Evolutionary conservation across 2,329 filamentous ascomycete species (phyloP), one percentile per base, ranked within the genome.

Genomic region (Xylaria hypoxylon): DNA sequence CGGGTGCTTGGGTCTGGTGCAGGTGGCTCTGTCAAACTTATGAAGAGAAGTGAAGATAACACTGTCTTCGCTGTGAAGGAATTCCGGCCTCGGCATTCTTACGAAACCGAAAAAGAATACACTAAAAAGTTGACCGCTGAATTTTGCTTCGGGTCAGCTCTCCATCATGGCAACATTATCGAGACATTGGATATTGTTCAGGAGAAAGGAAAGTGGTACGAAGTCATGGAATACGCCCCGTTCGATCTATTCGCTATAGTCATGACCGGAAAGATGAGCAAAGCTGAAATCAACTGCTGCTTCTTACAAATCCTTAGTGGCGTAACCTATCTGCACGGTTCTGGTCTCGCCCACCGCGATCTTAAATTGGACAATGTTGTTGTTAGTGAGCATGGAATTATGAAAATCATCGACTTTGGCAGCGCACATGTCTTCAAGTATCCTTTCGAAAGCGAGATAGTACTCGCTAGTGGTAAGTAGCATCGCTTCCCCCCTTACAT

Each of bases 341-440:
- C 97, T 88, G 96, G 96, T 2, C 83, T 99, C 59, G 94, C 96
- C 11, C 96, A 99, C 80, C 89, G 96, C 50, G 96, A 99, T 83
- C 77, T 99, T 74, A 99, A 99, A 81, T 82, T 99, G 73, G 96
- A 99, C 81, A 99, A 99, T 73, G 96, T 99, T 22, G 96, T 99
- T 31, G 94, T 99, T 66, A 98, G 94, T 76, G 92, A 97, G 76
- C 89, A 92, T 75, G 96, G 96, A 2, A 98, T 99, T 74, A 97
- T 99, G 94, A 99, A 99, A 80, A 92, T 99, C 70, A 99, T 99
- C 75, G 96, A 99, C 79, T 99, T 99, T 80, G 96, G 96, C 28
- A 98, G 94, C 81, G 95, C 96, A 0, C 94, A 96, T 71, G 95
- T 99, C 45, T 99, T 97, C 82, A 90, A 92, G 75, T 99, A 99